Evolutionary conservation across 352 stramenopile genomes (phyloP).

Genomic region (Blastocystis sp.): DNA sequence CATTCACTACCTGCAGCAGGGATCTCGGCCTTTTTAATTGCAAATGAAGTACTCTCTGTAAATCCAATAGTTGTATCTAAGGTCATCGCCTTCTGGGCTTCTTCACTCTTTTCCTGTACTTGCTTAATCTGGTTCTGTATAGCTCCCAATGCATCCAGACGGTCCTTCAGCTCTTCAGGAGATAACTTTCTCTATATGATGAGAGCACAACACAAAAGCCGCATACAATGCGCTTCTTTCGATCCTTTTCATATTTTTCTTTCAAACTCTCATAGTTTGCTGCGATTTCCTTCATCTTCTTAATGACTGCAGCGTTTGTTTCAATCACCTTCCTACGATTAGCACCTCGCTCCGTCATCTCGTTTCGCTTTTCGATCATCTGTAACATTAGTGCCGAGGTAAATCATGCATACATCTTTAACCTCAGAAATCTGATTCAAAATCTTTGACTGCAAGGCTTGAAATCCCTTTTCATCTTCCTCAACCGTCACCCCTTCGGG

Average conservation of each 20-base stretch:
- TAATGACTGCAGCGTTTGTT: slow-evolving; percentile 28
- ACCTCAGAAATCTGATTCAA: slow-evolving; percentile 55
- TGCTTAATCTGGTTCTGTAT: slow-evolving; percentile 60
- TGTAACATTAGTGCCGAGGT: not conserved
- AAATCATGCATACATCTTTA: not conserved
- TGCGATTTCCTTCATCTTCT: slow-evolving; percentile 62
- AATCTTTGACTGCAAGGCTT: slow-evolving; percentile 59
- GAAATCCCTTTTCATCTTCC: slow-evolving; percentile 62
- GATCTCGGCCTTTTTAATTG: slow-evolving; percentile 21
- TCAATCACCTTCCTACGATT: slow-evolving; percentile 62
- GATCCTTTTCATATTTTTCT: slow-evolving; percentile 58
- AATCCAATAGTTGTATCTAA: slow-evolving; percentile 43
- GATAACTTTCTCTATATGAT: slow-evolving; percentile 51
- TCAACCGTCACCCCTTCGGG: slow-evolving; percentile 55
- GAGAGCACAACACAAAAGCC: not conserved
- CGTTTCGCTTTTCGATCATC: slow-evolving; percentile 61
- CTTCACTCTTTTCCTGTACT: slow-evolving; percentile 55
- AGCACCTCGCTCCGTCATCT: slow-evolving; percentile 37
- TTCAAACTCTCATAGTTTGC: slow-evolving; percentile 54
- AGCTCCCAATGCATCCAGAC: slow-evolving; percentile 1
- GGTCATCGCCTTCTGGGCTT: slow-evolving; percentile 60
- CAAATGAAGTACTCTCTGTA: not conserved
- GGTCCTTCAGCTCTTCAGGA: slow-evolving; percentile 58
- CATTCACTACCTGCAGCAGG: not conserved
- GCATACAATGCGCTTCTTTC: slow-evolving; percentile 61